These are phyloP conservation scores for Nemania serpens DNA, from an alignment of 2,329 filamentous ascomycete genomes.

Conservation along the genomic window DNA sequence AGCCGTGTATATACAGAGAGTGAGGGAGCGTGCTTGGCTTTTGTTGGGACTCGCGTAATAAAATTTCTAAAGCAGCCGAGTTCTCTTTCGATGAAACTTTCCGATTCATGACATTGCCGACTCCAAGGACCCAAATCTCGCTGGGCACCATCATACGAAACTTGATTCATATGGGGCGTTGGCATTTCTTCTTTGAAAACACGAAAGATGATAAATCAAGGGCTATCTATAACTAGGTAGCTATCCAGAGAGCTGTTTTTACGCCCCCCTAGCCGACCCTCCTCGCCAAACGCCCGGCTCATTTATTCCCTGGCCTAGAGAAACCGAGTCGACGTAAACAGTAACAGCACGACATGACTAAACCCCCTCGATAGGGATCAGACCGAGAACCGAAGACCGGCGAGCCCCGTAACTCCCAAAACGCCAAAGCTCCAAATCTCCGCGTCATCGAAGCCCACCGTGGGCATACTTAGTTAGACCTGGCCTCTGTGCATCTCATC, in stretches of 20 bases:
- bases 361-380: neutral
- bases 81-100: neutral
- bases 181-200: neutral
- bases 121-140: neutral
- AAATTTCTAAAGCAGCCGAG: neutral
- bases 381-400: neutral
- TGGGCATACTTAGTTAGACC: conserved; percentile 13
- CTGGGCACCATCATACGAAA: neutral
- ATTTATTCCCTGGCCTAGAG: neutral
- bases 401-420: neutral
- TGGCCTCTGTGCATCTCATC: conserved; percentile 24
- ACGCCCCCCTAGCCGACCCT: no score
- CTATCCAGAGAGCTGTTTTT: neutral
- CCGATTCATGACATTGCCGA: neutral
- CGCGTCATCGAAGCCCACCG: neutral
- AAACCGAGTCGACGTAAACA: neutral
- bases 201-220: neutral
- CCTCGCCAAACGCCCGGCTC: neutral
- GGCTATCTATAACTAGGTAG: neutral
- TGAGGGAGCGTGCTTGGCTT: neutral
- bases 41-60: no score
- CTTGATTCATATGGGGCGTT: neutral
- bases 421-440: neutral
- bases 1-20: neutral
- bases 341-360: neutral